Evolutionary conservation across 805 yeast species (phyloP), one percentile per base, ranked within the genome.

Genomic region (Metschnikowia vanudenii): DNA sequence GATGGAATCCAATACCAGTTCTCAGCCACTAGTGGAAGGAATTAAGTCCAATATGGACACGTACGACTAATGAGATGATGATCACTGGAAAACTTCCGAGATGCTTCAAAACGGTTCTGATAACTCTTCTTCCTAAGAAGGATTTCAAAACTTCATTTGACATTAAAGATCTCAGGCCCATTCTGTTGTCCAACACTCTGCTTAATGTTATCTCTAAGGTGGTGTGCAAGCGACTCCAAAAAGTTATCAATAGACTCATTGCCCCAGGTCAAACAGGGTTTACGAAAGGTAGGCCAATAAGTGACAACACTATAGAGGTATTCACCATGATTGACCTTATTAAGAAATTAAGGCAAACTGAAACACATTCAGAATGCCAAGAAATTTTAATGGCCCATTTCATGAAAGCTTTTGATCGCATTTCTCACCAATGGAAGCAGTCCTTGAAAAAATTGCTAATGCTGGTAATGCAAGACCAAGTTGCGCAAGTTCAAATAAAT

Each of bases 81-180:
- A 12, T 9, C n/a, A 29, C 35, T 4, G 48, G 48, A 11, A 18
- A 26, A 4, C 39, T 45, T 10, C 44, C 48, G 8, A n/a, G n/a
- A n/a, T 17, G 41, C 34, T 35, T 39, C 28, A 18, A 26, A 16
- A n/a, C 4, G 12, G 37, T 39, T 3, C 37, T 13, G 33, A 39
- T 43, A 9, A 39, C 48, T 2, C 31, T 45, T 18, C 36, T 45
- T 32, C 49, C 49, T n/a, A 45, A 45, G 26, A 18, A n/a, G 3
- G 6, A 16, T 12, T 5, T 14, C 13, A 18, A n/a, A 20, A 13
- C 29, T 6, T 22, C 45, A 19, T 22, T 3, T 8, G 41, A 45
- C n/a, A 32, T 35, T 29, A 39, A 36, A 12, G 41, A 45, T 24
- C 43, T 29, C 2, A n/a, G 44, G 2, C 48, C 48, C 24, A 22